Evolutionary conservation across 2,329 filamentous ascomycete genomes (phyloP).

Genomic region (Diaporthe amygdali): DNA sequence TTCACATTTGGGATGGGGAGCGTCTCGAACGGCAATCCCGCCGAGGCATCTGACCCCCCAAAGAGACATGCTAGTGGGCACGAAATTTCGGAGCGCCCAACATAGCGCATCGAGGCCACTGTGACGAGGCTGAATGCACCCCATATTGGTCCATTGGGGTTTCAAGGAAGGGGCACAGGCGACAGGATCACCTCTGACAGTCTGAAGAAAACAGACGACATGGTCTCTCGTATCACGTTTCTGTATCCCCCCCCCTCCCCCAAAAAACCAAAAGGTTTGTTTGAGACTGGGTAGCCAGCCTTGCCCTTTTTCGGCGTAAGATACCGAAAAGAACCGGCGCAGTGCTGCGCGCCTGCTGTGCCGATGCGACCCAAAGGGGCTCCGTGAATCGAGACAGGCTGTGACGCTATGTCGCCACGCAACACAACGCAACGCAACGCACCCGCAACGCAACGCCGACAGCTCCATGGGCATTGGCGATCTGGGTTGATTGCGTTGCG

Average conservation of each 20-base stretch:
- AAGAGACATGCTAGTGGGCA: conserved; percentile 17
- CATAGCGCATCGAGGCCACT: conserved; percentile 18
- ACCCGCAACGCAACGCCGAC: background rate
- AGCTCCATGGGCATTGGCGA: conserved; percentile 18
- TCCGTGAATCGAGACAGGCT: conserved; percentile 18
- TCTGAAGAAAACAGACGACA: conserved; percentile 14
- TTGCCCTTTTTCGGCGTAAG: conserved; percentile 11
- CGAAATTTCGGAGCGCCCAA: conserved; percentile 14
- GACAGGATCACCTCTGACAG: conserved; percentile 10
- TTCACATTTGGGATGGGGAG: background rate
- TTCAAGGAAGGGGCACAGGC: conserved; percentile 16
- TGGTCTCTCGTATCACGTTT: conserved; percentile 10
- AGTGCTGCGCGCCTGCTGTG: conserved; percentile 1
- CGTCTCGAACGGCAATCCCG: conserved; percentile 21
- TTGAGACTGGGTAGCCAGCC: conserved; percentile 8
- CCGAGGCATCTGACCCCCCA: conserved; percentile 23
- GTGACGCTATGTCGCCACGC: conserved; percentile 15
- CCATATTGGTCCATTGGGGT: conserved; percentile 10
- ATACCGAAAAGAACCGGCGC: conserved; percentile 12
- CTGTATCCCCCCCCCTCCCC: background rate
- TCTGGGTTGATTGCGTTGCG: conserved; percentile 19
- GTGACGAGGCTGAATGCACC: conserved; percentile 18
- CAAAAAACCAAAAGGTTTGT: conserved; percentile 3
- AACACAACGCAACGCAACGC: conserved; percentile 10
- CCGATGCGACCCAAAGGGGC: conserved; percentile 10